Base-by-base conservation (phyloP, 768 basidiomycete species). In the Pleurotus tuoliensis region DNA sequence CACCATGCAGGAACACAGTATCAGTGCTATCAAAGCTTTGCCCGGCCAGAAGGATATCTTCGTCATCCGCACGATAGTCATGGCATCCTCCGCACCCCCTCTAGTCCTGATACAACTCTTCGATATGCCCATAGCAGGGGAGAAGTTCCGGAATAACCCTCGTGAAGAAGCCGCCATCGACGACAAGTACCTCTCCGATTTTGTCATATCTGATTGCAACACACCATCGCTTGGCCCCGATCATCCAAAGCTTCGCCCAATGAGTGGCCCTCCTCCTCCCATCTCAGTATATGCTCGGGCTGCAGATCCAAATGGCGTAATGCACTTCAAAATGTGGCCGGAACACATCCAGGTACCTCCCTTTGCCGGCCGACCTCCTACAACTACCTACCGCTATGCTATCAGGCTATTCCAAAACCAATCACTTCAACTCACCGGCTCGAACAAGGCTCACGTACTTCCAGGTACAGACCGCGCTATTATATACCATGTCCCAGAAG, bases 21-120 rank as follows among this genome's bases (percentile, higher is more conserved):
- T 87, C 57, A 75, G 73, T 55, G 79, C 76, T n/a, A 67, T 82
- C 48, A 78, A 82, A 27, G 72, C 79, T 22, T 64, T 84, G 37
- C 82, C 83, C 2, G 67, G 70, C 12, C 83, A 86, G 63, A 67
- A 71, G 7, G 73, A 81, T 52, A 66, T 86, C 11, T 68, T 86
- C 18, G 71, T 83, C 52, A 72, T 83, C 46, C 82, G 84, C 37
- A 69, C 72, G 3, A 59, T 79, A 47, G 65, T 62, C 40, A 62
- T 64, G 38, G 60, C 62, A 56, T 43, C 5, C 43, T 30, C 22
- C 15, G 52, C 22, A 52, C 47, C 37, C 57, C 60, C 55, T n/a
- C 66, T 65, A 12, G 45, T 51, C 27, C 58, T 62, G 27, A 47
- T 61, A 20, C 65, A 67, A 43, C 57, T 63, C 55, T 64, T 59